Evolutionary conservation across 2,329 filamentous ascomycete genomes (phyloP).

Genomic region (Phoma sp.): DNA sequence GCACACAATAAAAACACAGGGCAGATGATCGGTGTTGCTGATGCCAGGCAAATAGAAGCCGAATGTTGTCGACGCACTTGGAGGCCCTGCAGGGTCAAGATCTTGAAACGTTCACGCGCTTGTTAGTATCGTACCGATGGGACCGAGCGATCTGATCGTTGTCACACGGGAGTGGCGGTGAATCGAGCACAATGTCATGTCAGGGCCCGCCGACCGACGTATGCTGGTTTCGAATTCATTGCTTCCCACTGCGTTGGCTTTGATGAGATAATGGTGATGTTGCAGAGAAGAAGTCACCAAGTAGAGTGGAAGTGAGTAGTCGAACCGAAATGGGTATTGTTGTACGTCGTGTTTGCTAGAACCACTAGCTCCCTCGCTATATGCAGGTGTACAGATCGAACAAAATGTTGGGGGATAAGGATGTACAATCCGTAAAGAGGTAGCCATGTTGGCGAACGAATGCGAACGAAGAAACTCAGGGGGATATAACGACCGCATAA

Average conservation of each 20-base stretch:
- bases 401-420: constrained; percentile 3
- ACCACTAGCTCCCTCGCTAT: constrained; percentile 20
- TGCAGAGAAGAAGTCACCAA: constrained; percentile 1
- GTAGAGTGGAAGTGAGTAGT: not conserved
- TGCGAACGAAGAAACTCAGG: constrained; percentile 20
- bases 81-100: not conserved
- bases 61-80: not conserved
- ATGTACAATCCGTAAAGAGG: constrained; percentile 9
- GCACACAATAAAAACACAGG: not conserved
- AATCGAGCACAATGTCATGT: constrained; percentile 1
- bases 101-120: not conserved
- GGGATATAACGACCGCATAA: constrained; percentile 19
- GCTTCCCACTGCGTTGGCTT: constrained; percentile 2
- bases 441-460: constrained; percentile 14
- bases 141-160: not conserved
- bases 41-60: not conserved
- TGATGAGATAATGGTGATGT: not conserved
- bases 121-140: not conserved
- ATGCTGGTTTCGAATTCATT: constrained; percentile 5
- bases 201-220: not conserved
- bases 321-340: constrained; percentile 20
- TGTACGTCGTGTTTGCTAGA: constrained; percentile 9
- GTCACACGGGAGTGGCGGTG: constrained; percentile 24
- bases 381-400: constrained; percentile 14
- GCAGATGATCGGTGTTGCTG: not conserved